Percentiles rank a stretch among this genome's conserved stretches.
phyloP scores from a whole-genome alignment of 768 basidiomycete genomes.

The Lepiota subincarnata region DNA sequence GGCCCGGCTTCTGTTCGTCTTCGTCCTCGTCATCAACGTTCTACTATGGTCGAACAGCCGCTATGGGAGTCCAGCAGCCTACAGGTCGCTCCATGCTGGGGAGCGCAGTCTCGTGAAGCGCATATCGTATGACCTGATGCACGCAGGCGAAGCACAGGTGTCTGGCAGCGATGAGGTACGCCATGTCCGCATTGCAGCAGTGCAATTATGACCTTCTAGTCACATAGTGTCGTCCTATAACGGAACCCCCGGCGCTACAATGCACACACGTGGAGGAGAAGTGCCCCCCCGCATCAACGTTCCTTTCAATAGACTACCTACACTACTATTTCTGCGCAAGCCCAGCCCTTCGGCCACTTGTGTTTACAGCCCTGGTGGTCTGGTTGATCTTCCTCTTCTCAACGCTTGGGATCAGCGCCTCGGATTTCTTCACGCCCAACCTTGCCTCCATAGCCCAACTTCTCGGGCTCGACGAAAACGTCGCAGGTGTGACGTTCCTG shows the following conservation, averaged over 20 bases:
- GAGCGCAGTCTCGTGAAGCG: constrained; percentile 38
- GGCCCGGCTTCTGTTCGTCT: constrained; percentile 48
- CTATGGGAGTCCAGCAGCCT: constrained; percentile 33
- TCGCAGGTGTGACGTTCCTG: constrained; percentile 94
- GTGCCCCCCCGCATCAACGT: constrained; percentile 59
- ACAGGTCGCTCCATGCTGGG: constrained; percentile 20
- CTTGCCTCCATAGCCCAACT: constrained; percentile 83
- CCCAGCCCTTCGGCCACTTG: constrained; percentile 46
- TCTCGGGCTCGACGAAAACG: constrained; percentile 85
- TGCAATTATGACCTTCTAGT: not conserved
- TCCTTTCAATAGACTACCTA: constrained; percentile 70
- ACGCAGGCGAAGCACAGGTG: constrained; percentile 20
- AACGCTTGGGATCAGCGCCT: constrained; percentile 89
- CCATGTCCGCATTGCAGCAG: not conserved
- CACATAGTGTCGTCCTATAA: constrained; percentile 62
- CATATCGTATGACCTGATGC: constrained; percentile 32
- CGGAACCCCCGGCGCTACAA: constrained; percentile 49
- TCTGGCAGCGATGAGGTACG: constrained; percentile 10
- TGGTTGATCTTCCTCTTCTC: constrained; percentile 95
- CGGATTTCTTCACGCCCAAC: constrained; percentile 98
- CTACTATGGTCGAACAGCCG: constrained; percentile 64
- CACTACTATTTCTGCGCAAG: constrained; percentile 67
- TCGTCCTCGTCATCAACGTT: constrained; percentile 51
- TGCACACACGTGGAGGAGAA: constrained; percentile 56
- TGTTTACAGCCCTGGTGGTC: constrained; percentile 59